Evolutionary conservation across 2,329 filamentous ascomycete genomes (phyloP).

Genomic region (Aspergillus brunneoviolaceus): DNA sequence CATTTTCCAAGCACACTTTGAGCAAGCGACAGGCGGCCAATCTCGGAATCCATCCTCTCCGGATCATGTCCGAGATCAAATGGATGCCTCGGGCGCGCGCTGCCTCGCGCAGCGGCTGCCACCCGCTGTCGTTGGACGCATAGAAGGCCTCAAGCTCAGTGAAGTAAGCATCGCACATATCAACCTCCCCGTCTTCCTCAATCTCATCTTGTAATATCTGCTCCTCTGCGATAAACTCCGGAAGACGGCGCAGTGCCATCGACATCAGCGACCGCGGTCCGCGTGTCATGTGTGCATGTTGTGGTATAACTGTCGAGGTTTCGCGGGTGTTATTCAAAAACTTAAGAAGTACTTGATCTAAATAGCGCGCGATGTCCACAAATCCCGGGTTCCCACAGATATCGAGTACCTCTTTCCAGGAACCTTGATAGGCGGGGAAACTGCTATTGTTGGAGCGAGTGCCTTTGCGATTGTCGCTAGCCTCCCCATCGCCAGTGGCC

Average conservation of each 20-base stretch:
- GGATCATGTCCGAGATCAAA: conserved; percentile 39
- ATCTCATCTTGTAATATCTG: conserved; percentile 35
- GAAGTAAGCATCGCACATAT: conserved; percentile 45
- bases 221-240: conserved; percentile 40
- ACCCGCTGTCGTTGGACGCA: conserved; percentile 35
- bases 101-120: conserved; percentile 43
- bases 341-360: conserved; percentile 37
- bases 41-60: conserved; percentile 36
- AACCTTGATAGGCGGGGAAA: conserved; percentile 31
- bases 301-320: conserved; percentile 1
- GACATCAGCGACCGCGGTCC: conserved; percentile 40
- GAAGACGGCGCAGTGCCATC: conserved; percentile 37
- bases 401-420: conserved; percentile 37
- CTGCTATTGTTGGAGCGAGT: conserved; percentile 27
- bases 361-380: conserved; percentile 34
- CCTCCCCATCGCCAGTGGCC: conserved; percentile 8
- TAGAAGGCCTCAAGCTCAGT: conserved; percentile 43
- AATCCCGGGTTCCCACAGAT: conserved; percentile 34
- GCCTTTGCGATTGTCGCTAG: conserved; percentile 13
- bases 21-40: conserved; percentile 33
- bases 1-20: conserved; percentile 30
- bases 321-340: conserved; percentile 37
- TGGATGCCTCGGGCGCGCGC: conserved; percentile 43
- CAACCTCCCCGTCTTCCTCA: conserved; percentile 34
- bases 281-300: conserved; percentile 5